Evolutionary conservation across 2,329 filamentous ascomycete genomes (phyloP).

Genomic region (Ophiocordyceps camponoti-saundersi): DNA sequence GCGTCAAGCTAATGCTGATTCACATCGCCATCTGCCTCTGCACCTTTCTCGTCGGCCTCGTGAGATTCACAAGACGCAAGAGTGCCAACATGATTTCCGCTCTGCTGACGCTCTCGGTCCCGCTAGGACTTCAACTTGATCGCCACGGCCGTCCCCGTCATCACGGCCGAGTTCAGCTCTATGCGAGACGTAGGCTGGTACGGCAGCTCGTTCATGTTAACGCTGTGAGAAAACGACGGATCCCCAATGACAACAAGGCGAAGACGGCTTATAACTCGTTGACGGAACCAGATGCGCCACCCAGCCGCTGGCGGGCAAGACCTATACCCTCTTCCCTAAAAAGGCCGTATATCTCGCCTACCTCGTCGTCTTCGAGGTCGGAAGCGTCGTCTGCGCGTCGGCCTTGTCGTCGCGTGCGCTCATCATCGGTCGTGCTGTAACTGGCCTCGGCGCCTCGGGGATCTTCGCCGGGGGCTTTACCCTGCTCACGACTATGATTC

Average conservation of each 20-base stretch:
- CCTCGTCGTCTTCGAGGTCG: slow-evolving; percentile 25
- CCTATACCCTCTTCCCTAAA: slow-evolving; percentile 32
- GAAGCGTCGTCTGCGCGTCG: slow-evolving; percentile 24
- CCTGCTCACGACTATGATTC: slow-evolving; percentile 28
- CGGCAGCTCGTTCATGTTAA: slow-evolving; percentile 28
- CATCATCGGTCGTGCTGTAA: slow-evolving; percentile 33
- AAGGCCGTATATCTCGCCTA: slow-evolving; percentile 25
- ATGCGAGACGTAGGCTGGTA: slow-evolving; percentile 23
- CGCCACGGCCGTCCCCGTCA: slow-evolving; percentile 25
- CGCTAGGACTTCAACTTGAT: slow-evolving; percentile 12
- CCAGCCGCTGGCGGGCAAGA: slow-evolving; percentile 30
- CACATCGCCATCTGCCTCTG: no score
- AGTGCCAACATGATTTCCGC: no score
- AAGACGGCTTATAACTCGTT: no score
- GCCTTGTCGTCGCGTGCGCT: slow-evolving; percentile 28
- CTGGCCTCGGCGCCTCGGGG: slow-evolving; percentile 31
- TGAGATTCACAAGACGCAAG: no score
- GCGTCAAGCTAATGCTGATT: no score
- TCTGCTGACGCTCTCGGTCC: no score
- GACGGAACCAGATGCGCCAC: slow-evolving; percentile 30
- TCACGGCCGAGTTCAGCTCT: slow-evolving; percentile 13
- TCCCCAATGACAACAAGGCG: no score
- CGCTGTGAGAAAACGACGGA: no score
- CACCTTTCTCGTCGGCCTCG: no score
- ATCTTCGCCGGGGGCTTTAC: slow-evolving; percentile 33